Percentiles rank a stretch among this genome's conserved stretches.
phyloP scores from a whole-genome alignment of 306 rosid genomes.

The Begonia masoniana region DNA sequence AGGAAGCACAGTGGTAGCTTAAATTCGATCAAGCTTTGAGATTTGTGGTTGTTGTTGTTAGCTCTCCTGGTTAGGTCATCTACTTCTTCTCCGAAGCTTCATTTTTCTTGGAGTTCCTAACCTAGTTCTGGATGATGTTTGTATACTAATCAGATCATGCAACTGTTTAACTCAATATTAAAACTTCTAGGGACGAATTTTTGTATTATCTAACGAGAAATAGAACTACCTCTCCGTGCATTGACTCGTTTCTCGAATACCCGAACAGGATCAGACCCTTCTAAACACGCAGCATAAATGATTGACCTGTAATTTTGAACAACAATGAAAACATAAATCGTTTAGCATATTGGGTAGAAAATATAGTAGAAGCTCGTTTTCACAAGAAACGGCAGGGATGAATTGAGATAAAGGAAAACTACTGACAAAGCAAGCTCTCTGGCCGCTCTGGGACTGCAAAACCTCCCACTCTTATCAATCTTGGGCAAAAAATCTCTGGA shows the following conservation, averaged over 20 bases:
- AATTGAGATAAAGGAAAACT: neutral
- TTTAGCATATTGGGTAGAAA: too few relatives aligned
- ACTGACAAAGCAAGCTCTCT: constrained; percentile 83
- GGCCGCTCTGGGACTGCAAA: constrained; percentile 91
- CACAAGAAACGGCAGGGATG: too few relatives aligned
- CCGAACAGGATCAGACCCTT: constrained; percentile 84
- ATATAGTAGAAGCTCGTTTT: too few relatives aligned
- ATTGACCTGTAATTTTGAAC: constrained; percentile 37
- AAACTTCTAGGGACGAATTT: neutral
- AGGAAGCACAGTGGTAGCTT: constrained; percentile 10
- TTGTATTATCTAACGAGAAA: neutral
- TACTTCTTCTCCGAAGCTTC: constrained; percentile 23
- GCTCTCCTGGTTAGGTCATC: constrained; percentile 19
- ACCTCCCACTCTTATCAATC: constrained; percentile 66
- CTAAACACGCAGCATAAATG: constrained; percentile 69
- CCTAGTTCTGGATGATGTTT: constrained; percentile 32
- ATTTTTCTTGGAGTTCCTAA: constrained; percentile 51
- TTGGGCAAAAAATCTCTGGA: constrained; percentile 43
- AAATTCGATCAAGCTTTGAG: neutral
- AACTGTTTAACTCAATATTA: too few relatives aligned
- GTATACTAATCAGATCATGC: too few relatives aligned
- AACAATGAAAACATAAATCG: neutral
- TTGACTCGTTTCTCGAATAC: constrained; percentile 68
- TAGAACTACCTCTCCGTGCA: constrained; percentile 46
- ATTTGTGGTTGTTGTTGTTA: constrained; percentile 7